These are phyloP conservation scores for Hypholoma fasciculare DNA, from an alignment of 768 basidiomycete species.

Conservation along the genomic window DNA sequence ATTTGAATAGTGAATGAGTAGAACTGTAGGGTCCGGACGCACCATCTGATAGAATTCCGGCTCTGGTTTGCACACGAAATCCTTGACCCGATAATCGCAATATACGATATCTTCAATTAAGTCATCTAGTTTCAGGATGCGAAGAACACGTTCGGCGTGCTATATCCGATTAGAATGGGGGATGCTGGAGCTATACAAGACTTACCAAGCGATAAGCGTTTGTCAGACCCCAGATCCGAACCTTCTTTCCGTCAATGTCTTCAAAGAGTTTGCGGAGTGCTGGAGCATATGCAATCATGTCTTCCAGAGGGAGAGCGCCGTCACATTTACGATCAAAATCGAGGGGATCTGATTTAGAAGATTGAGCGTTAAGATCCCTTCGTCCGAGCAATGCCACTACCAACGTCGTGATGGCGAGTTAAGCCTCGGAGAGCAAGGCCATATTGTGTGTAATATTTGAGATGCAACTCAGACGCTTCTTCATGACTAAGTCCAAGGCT, in stretches of 20 bases:
- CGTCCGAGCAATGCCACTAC: slow-evolving; percentile 34
- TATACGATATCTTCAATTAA: slow-evolving; percentile 75
- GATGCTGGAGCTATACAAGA: neutral
- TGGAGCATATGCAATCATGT: slow-evolving; percentile 70
- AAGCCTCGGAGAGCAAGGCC: slow-evolving; percentile 83
- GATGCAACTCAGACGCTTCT: slow-evolving; percentile 69
- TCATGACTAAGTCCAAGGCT: slow-evolving; percentile 65
- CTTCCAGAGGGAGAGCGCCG: slow-evolving; percentile 78
- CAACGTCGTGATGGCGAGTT: slow-evolving; percentile 72
- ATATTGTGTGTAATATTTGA: slow-evolving; percentile 75
- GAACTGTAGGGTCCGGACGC: neutral
- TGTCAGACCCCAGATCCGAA: slow-evolving; percentile 82
- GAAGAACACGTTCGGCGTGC: slow-evolving; percentile 82
- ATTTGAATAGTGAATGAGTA: slow-evolving; percentile 7
- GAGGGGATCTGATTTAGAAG: slow-evolving; percentile 55
- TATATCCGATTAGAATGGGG: slow-evolving; percentile 26
- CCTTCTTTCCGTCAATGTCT: slow-evolving; percentile 77
- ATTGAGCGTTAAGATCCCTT: neutral
- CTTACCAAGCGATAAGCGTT: slow-evolving; percentile 78
- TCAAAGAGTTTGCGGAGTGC: slow-evolving; percentile 63
- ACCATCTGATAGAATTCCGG: slow-evolving; percentile 68
- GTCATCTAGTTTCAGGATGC: slow-evolving; percentile 71
- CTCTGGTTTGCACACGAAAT: slow-evolving; percentile 85
- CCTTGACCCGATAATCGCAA: slow-evolving; percentile 68
- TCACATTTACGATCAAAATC: slow-evolving; percentile 88